Evolutionary conservation across 208 protist genomes (phyloP), one percentile per base, ranked within the genome.

Genomic region (Leishmania gerbilli): DNA sequence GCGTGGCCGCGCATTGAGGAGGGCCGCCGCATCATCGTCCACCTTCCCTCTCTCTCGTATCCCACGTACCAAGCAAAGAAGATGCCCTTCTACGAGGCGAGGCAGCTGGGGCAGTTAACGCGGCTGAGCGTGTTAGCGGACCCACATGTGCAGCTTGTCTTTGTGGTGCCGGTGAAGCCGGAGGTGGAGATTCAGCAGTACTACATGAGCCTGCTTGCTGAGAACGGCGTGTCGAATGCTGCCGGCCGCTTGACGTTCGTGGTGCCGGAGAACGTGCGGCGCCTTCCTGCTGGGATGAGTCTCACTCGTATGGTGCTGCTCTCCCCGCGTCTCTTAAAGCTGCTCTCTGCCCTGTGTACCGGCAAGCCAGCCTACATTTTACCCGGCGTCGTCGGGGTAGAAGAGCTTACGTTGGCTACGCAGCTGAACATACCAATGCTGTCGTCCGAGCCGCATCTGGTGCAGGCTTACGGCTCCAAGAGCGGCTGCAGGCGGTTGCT

Each of bases 351-450:
- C 5, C 34, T 96, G 5, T 87, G 90, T 75, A 91, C 79, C 40
- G 93, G 92, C 42, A 89, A 91, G 76, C 79, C 84, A 6, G 89
- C 93, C 6, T 98, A 93, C 81, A 86, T 98, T 45, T 88, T 98
- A 37, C 95, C 96, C 0, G 94, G 94, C 77, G 88, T 96, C 55
- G 84, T 98, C 56, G 95, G 95, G 9, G 69, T 88, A 0, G 96
- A 98, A 77, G 96, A 98, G 87, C 89, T 96, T n/a, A 84, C 84
- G 15, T 79, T 98, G 37, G 95, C 92, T 19, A 84, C 89, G 21
- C 81, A 93, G 77, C 89, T 98, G 21, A 95, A 97, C 77, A 24
- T 98, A 37, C 95, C 96, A 24, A 82, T 98, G 82, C 88, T 98
- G 56, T 87, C 86, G 51, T 71, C 94, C 0, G 95, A 98, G 75